These are phyloP conservation scores for Xylariales sp. DNA, from an alignment of 2,329 filamentous ascomycete species.

Conservation along the genomic window DNA sequence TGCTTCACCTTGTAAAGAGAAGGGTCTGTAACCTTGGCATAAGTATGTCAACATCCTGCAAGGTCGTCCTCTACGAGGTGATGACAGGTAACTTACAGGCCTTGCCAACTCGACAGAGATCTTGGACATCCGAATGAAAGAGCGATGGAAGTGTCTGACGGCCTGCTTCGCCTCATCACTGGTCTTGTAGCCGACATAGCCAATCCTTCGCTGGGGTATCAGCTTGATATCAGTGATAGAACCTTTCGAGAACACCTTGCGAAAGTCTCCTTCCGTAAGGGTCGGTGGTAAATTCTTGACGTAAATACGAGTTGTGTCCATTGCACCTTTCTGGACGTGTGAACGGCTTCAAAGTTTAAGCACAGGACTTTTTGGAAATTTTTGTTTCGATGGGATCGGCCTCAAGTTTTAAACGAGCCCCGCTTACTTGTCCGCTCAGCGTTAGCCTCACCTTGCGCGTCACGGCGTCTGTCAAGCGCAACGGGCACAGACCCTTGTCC, in stretches of 20 bases:
- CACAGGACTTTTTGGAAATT: no score
- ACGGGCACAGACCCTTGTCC: no score
- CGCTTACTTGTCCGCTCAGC: no score
- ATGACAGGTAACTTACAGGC: slow-evolving; percentile 42
- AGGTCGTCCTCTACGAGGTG: no score
- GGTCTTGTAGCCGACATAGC: slow-evolving; percentile 90
- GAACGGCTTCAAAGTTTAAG: no score
- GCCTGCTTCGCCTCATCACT: slow-evolving; percentile 75
- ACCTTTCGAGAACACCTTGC: slow-evolving; percentile 76
- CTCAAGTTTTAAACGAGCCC: no score
- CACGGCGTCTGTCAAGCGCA: no score
- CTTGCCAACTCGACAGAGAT: slow-evolving; percentile 84
- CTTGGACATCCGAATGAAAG: slow-evolving; percentile 94
- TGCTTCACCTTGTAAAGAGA: slow-evolving; percentile 25
- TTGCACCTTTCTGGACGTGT: no score
- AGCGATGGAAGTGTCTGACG: slow-evolving; percentile 91
- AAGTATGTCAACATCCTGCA: no score
- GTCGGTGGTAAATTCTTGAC: slow-evolving; percentile 81
- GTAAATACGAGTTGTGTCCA: slow-evolving; percentile 64
- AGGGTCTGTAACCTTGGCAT: slow-evolving; percentile 33
- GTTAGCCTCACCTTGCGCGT: no score
- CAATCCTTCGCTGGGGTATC: slow-evolving; percentile 83
- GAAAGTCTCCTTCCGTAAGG: slow-evolving; percentile 79
- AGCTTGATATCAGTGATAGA: slow-evolving; percentile 90
- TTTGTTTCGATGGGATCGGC: no score